Evolutionary conservation across 257 asterid species (phyloP).

Genomic region (Anisodus tanguticus): DNA sequence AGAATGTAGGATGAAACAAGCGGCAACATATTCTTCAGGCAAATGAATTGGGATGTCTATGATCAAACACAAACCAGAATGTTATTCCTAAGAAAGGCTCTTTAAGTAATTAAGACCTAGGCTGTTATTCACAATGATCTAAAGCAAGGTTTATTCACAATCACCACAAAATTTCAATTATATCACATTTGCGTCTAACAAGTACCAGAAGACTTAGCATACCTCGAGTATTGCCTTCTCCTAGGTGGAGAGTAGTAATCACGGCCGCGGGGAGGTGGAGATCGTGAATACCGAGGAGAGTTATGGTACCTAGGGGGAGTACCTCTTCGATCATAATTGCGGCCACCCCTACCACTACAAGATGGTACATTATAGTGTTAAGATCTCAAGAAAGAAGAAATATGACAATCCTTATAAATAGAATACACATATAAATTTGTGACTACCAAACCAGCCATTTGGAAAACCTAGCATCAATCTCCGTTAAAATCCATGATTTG

Average conservation of each 20-base stretch:
- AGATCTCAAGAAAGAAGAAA: background rate
- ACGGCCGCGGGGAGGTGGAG: slow-evolving; percentile 75
- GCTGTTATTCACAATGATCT: background rate
- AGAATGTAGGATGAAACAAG: background rate
- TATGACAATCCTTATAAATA: background rate
- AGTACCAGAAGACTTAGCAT: background rate
- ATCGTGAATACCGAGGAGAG: slow-evolving; percentile 66
- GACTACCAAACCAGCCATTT: background rate
- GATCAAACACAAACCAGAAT: background rate
- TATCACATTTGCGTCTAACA: background rate
- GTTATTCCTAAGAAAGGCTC: background rate
- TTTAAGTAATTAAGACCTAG: background rate
- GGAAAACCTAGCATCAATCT: background rate
- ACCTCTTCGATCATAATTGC: slow-evolving; percentile 77
- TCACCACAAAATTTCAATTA: background rate
- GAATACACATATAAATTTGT: background rate
- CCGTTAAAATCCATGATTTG: background rate
- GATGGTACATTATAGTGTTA: slow-evolving; percentile 8
- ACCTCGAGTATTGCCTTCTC: slow-evolving; percentile 83
- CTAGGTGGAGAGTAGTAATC: slow-evolving; percentile 71
- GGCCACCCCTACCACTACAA: slow-evolving; percentile 49
- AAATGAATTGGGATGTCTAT: background rate
- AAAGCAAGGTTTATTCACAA: background rate
- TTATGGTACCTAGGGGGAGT: slow-evolving; percentile 46
- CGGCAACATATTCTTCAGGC: background rate